Evolutionary conservation across 169 alveolate genomes (phyloP).

Genomic region (Cryptosporidium bovis): DNA sequence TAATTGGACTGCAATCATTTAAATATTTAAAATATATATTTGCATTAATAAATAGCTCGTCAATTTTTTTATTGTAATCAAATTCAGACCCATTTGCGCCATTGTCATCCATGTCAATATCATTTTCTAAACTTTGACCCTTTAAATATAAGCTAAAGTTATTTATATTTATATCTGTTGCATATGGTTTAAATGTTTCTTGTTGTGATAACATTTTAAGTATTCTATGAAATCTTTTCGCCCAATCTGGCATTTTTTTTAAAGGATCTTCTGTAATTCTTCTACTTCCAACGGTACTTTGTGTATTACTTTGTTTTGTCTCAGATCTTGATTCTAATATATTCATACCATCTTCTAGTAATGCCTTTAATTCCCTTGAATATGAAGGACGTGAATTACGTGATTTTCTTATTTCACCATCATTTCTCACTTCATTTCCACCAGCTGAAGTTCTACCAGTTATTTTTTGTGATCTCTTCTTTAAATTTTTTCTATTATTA

Average conservation of each 20-base stretch:
- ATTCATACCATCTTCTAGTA: constrained; percentile 53
- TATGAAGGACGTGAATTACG: constrained; percentile 72
- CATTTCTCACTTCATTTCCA: neutral
- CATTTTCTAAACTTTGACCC: constrained; percentile 5
- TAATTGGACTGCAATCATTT: constrained; percentile 30
- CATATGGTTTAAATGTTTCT: constrained; percentile 50
- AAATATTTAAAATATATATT: constrained; percentile 9
- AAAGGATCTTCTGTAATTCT: constrained; percentile 14
- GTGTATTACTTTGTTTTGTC: constrained; percentile 10
- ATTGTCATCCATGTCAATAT: neutral
- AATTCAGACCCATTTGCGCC: neutral
- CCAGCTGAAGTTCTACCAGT: neutral
- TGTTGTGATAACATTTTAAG: constrained; percentile 58
- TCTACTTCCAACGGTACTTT: constrained; percentile 27
- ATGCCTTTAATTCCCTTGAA: constrained; percentile 67
- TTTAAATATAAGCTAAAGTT: constrained; percentile 17
- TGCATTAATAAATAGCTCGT: constrained; percentile 35
- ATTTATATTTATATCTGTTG: constrained; percentile 11
- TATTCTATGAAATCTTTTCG: constrained; percentile 66
- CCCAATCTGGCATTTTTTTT: constrained; percentile 67
- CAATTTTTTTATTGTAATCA: constrained; percentile 15
- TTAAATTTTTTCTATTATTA: neutral
- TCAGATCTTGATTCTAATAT: constrained; percentile 36
- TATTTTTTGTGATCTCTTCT: neutral
- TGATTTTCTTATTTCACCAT: constrained; percentile 31